These are phyloP conservation scores for Chaetomiaceae sp. DNA, from an alignment of 2,329 filamentous ascomycete species.

Conservation along the genomic window DNA sequence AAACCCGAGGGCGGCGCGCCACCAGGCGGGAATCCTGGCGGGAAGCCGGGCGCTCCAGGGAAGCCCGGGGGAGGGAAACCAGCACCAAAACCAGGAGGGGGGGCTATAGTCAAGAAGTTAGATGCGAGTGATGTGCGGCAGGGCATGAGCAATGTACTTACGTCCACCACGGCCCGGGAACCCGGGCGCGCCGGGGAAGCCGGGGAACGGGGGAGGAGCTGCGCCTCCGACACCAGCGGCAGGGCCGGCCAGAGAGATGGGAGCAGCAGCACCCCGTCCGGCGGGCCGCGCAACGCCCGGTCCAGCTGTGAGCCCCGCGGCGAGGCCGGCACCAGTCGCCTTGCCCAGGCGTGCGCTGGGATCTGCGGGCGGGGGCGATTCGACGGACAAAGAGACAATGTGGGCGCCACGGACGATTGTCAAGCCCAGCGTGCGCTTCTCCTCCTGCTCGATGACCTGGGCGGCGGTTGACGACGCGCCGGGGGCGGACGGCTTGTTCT, in stretches of 20 bases:
- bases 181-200: slow-evolving; percentile 45
- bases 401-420: slow-evolving; percentile 92
- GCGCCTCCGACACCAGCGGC: slow-evolving; percentile 79
- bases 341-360: slow-evolving; percentile 84
- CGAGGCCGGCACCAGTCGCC: slow-evolving; percentile 61
- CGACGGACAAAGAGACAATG: slow-evolving; percentile 90
- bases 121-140: slow-evolving; percentile 10
- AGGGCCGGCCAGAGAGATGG: slow-evolving; percentile 81
- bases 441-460: slow-evolving; percentile 77
- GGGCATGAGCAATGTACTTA: slow-evolving; percentile 35
- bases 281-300: slow-evolving; percentile 88
- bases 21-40: slow-evolving; percentile 38
- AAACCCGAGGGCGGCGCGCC: slow-evolving; percentile 65
- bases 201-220: slow-evolving; percentile 58
- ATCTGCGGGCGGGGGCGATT: slow-evolving; percentile 91
- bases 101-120: slow-evolving; percentile 34
- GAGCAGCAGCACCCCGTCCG: slow-evolving; percentile 67
- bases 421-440: slow-evolving; percentile 94
- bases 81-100: slow-evolving; percentile 48
- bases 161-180: slow-evolving; percentile 52
- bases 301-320: slow-evolving; percentile 71
- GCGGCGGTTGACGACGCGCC: slow-evolving; percentile 55
- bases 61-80: slow-evolving; percentile 42
- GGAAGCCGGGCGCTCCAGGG: slow-evolving; percentile 47
- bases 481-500: slow-evolving; percentile 64